Percentiles rank a stretch among this genome's conserved stretches.
Conservation (phyloP, 2,329 filamentous ascomycete genomes). For the Alternaria dauci region DNA sequence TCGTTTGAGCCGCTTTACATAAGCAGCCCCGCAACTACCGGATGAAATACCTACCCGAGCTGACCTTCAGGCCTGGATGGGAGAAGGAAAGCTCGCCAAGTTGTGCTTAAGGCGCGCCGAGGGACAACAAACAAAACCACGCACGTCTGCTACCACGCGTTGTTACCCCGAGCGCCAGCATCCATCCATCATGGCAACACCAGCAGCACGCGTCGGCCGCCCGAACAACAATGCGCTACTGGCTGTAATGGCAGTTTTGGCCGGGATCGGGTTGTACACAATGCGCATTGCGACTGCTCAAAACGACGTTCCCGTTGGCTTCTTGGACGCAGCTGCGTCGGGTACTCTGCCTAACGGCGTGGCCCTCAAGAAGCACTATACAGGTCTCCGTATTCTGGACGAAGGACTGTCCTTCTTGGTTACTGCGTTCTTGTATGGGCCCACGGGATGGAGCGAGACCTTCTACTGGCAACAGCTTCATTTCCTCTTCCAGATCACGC, state of each 20-base stretch:
- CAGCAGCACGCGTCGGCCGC: conserved; percentile 10
- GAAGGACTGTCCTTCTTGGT: conserved; percentile 20
- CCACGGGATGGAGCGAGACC: conserved; percentile 20
- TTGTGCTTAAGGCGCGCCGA: background rate
- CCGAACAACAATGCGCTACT: conserved; percentile 20
- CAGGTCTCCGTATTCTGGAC: conserved; percentile 20
- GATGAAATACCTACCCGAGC: background rate
- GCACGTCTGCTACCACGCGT: background rate
- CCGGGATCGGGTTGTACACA: conserved; percentile 16
- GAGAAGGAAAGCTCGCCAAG: conserved; percentile 3
- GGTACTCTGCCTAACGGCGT: conserved; percentile 21
- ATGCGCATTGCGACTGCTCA: conserved; percentile 22
- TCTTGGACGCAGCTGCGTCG: conserved; percentile 3
- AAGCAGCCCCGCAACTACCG: conserved; percentile 5
- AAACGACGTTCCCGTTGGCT: conserved; percentile 15
- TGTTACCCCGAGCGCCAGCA: background rate
- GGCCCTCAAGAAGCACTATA: conserved; percentile 23
- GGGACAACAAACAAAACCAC: background rate
- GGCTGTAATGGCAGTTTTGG: background rate
- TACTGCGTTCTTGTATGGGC: conserved; percentile 21
- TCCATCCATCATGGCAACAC: conserved; percentile 17
- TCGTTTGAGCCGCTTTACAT: conserved; percentile 5
- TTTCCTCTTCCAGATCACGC: conserved; percentile 20
- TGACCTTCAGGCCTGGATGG: background rate
- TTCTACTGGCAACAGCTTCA: conserved; percentile 30